A percentile compares a stretch with the other conserved stretches of the same genome.
Conservation (phyloP, 1,139 yeast genomes). For the Eremothecium sinecaudum region DNA sequence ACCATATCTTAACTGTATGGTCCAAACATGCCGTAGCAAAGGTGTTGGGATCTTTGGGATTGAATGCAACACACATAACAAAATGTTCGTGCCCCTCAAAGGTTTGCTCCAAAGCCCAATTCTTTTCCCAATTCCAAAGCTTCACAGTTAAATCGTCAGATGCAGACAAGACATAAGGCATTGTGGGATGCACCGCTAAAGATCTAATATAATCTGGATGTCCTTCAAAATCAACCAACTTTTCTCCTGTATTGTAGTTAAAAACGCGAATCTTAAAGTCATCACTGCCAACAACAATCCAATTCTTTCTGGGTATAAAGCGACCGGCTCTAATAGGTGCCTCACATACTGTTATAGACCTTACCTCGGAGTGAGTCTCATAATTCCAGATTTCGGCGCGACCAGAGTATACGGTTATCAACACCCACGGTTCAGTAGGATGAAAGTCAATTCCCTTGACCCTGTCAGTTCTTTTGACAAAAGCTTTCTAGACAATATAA, state of each 20-base stretch:
- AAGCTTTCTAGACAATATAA: constrained; percentile 24
- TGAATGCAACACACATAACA: constrained; percentile 89
- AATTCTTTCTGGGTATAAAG: constrained; percentile 90
- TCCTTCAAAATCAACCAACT: constrained; percentile 89
- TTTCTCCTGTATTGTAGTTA: constrained; percentile 93
- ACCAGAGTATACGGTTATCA: constrained; percentile 77
- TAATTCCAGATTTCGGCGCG: constrained; percentile 86
- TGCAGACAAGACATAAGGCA: constrained; percentile 79
- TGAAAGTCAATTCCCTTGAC: constrained; percentile 97
- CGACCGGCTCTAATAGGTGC: constrained; percentile 94
- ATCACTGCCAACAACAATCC: constrained; percentile 95
- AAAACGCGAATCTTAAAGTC: constrained; percentile 89
- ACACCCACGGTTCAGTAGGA: constrained; percentile 94
- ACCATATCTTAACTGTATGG: constrained; percentile 95
- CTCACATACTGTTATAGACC: constrained; percentile 78
- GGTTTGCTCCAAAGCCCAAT: constrained; percentile 82
- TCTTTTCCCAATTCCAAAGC: constrained; percentile 95
- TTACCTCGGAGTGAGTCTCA: constrained; percentile 60
- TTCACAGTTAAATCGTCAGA: constrained; percentile 88
- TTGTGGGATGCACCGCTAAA: constrained; percentile 87
- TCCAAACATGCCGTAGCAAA: constrained; percentile 96
- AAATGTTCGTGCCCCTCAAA: constrained; percentile 95
- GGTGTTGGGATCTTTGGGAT: constrained; percentile 95
- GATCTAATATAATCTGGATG: constrained; percentile 95
- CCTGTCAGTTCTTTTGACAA: constrained; percentile 63